Conservation (phyloP, 2,329 filamentous ascomycete species). For the Alternaria rosae region DNA sequence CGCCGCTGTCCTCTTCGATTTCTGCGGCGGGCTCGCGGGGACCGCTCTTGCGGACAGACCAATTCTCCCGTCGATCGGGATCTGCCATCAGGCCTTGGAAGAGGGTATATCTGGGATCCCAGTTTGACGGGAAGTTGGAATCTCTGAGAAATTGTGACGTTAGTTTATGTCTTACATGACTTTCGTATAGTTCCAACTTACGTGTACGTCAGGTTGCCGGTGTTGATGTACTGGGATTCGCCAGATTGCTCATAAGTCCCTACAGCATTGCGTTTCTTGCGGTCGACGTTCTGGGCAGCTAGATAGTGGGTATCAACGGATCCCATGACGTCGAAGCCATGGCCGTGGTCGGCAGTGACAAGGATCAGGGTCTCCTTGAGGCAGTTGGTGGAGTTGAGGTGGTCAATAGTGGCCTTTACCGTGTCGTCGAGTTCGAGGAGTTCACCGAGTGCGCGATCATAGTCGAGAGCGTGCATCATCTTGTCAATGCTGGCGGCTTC, state of each 20-base stretch:
- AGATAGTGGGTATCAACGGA: constrained; percentile 82
- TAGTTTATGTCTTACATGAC: neutral
- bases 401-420: constrained; percentile 74
- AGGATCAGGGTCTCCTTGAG: constrained; percentile 80
- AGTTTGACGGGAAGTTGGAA: constrained; percentile 77
- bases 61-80: constrained; percentile 81
- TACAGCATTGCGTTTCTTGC: constrained; percentile 77
- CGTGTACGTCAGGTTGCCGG: constrained; percentile 67
- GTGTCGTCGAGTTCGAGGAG: constrained; percentile 88
- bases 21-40: constrained; percentile 69
- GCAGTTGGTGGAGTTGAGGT: constrained; percentile 70
- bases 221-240: constrained; percentile 75
- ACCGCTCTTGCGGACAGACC: constrained; percentile 71
- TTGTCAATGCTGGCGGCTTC: constrained; percentile 89
- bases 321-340: constrained; percentile 88
- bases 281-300: constrained; percentile 68
- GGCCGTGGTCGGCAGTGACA: constrained; percentile 87
- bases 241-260: constrained; percentile 78
- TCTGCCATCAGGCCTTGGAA: constrained; percentile 74
- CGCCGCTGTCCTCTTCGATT: constrained; percentile 56
- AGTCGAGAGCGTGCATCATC: constrained; percentile 86
- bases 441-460: constrained; percentile 84
- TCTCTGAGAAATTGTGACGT: constrained; percentile 48
- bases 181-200: constrained; percentile 51
- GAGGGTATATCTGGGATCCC: constrained; percentile 84